Percentiles rank a stretch among this genome's conserved stretches.
Evolutionary conservation across 768 basidiomycete species (phyloP).

Genomic region (Macrolepiota dolichaula): DNA sequence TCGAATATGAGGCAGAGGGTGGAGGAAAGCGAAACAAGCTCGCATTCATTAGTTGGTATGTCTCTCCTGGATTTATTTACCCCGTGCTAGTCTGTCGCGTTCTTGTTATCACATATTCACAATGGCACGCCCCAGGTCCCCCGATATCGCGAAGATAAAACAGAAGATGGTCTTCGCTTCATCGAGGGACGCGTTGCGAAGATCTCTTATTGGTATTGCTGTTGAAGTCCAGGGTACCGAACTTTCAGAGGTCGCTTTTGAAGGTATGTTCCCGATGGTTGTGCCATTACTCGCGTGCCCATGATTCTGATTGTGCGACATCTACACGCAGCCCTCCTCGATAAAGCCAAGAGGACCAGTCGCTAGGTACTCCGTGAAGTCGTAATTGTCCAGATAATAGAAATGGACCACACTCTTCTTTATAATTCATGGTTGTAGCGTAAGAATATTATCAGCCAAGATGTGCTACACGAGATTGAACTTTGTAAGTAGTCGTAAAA

Average conservation of each 20-base stretch:
- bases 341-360: constrained; percentile 20
- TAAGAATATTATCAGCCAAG: not conserved
- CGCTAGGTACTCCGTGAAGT: not conserved
- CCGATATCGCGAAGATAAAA: constrained; percentile 81
- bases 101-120: not conserved
- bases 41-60: constrained; percentile 81
- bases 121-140: constrained; percentile 57
- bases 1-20: constrained; percentile 72
- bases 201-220: constrained; percentile 69
- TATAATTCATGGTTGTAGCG: not conserved
- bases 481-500: no score
- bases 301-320: not conserved
- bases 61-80: constrained; percentile 16
- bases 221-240: constrained; percentile 89
- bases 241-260: constrained; percentile 63
- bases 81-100: not conserved
- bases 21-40: constrained; percentile 86
- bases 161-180: constrained; percentile 93
- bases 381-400: not conserved
- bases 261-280: constrained; percentile 46
- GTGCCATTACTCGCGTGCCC: not conserved
- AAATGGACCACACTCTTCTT: not conserved
- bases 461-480: not conserved
- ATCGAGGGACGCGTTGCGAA: constrained; percentile 78
- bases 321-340: constrained; percentile 20